Conservation (phyloP, 2,329 filamentous ascomycete species). For the Exserohilum turcica region DNA sequence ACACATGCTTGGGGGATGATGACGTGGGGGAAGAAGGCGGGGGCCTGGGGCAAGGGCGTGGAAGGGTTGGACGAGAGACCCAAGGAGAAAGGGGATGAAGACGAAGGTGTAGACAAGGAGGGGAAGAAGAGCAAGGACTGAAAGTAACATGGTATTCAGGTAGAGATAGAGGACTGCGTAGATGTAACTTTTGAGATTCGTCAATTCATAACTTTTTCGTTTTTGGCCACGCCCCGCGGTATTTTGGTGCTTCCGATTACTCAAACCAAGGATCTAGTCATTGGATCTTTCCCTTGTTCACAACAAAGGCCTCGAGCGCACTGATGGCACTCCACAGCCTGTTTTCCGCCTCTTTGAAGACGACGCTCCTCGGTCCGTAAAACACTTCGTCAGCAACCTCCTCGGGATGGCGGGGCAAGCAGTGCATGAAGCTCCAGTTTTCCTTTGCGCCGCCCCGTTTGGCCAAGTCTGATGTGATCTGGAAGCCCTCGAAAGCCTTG, state of each 20-base stretch:
- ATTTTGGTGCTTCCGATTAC: not conserved
- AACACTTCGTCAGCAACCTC: conserved; percentile 96
- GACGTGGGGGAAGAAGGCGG: conserved; percentile 59
- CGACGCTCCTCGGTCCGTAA: conserved; percentile 81
- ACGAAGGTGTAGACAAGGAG: not conserved
- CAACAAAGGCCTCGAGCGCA: conserved; percentile 86
- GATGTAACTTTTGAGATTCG: not conserved
- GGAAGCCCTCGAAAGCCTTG: conserved; percentile 84
- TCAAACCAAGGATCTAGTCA: conserved; percentile 40
- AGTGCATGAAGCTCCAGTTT: conserved; percentile 98
- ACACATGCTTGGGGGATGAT: conserved; percentile 61
- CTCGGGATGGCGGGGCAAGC: conserved; percentile 86
- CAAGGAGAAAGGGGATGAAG: conserved; percentile 33
- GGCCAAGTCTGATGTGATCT: conserved; percentile 86
- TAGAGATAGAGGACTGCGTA: not conserved
- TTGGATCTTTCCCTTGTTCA: conserved; percentile 86
- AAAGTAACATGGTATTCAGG: not conserved
- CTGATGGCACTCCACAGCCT: conserved; percentile 86
- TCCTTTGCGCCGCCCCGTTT: conserved; percentile 83
- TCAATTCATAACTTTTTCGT: not conserved
- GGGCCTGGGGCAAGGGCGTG: conserved; percentile 57
- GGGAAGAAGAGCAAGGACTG: not conserved
- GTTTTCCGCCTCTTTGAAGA: conserved; percentile 95
- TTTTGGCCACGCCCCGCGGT: not conserved
- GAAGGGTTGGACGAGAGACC: conserved; percentile 53